Evolutionary conservation across 1,139 yeast genomes (phyloP), one percentile per base, ranked within the genome.

Genomic region (Candida mesenterica): DNA sequence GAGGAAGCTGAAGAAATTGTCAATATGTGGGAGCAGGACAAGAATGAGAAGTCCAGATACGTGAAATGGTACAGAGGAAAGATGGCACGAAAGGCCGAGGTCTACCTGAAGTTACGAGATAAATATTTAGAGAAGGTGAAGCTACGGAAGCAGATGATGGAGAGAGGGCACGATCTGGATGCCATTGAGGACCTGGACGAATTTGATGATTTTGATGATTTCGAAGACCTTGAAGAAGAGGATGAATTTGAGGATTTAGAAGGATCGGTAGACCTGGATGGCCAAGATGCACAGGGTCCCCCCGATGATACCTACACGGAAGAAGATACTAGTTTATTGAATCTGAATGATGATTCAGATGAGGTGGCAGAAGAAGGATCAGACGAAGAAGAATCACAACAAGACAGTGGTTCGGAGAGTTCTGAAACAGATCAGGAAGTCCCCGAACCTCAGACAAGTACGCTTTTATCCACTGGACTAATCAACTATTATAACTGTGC

Each of bases 1-100:
- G 36, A 34, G 6, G 50, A 48, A 25, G 51, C 43, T 1, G 28
- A 35, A 23, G 40, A 40, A 19, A 48, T 47, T 15, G 36, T 46
- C 16, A 37, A 44, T 15, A 34, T 34, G 15, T 45, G 49, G 50
- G 39, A 42, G 20, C 18, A 15, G 2, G 40, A 40, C n/a, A 26
- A 27, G 40, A 40, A 22, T 36, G 35, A 16, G 29, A 34, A 29
- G 28, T 30, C 22, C 17, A 30, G 29, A 31, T 31, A 14, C 20
- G n/a, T n/a, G 8, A 32, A 23, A 13, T 24, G 13, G 26, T 19
- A 30, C 10, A 19, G 15, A 15, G 25, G 19, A 9, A 24, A 33
- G 28, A 12, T 24, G 24, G 28, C 20, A 8, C 22, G 39, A 7
- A 23, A 26, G 14, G 32, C n/a, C 15, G 30, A 22, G 32, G 10